Evolutionary conservation across 148 eudicot genomes (phyloP).

Genomic region (Vaccinium vitisidaea): DNA sequence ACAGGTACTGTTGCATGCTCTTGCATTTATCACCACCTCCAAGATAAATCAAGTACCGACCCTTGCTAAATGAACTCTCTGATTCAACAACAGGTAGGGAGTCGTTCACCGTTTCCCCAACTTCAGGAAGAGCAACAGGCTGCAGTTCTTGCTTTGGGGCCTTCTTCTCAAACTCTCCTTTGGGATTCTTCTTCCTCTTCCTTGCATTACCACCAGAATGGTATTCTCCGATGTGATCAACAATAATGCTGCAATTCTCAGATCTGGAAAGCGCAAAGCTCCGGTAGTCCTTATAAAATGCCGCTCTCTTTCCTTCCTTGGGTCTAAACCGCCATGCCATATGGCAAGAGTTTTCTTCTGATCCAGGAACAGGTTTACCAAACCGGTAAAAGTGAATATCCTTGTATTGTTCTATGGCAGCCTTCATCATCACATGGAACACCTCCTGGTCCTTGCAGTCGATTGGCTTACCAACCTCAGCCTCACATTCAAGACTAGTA

Average conservation of each 20-base stretch:
- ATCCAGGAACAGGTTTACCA: slow-evolving; percentile 79
- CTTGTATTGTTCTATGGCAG: slow-evolving; percentile 78
- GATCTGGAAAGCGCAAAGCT: slow-evolving; percentile 58
- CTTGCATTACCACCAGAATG: slow-evolving; percentile 87
- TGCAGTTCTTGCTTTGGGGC: slow-evolving; percentile 19
- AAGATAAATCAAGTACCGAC: slow-evolving; percentile 67
- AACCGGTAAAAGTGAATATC: slow-evolving; percentile 84
- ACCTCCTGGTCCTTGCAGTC: slow-evolving; percentile 76
- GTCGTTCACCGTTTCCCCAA: slow-evolving; percentile 80
- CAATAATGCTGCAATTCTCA: slow-evolving; percentile 62
- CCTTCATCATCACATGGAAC: slow-evolving; percentile 85
- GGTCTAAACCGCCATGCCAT: slow-evolving; percentile 99
- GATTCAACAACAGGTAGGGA: slow-evolving; percentile 81
- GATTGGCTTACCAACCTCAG: slow-evolving; percentile 63
- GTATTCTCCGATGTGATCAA: slow-evolving; percentile 75
- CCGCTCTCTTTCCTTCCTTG: slow-evolving; percentile 73
- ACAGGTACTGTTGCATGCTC: slow-evolving; percentile 88
- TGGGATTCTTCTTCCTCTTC: slow-evolving; percentile 71
- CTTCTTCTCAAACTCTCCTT: slow-evolving; percentile 52
- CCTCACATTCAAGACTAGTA: slow-evolving; percentile 47
- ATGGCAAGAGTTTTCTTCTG: slow-evolving; percentile 65
- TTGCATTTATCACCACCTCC: slow-evolving; percentile 95
- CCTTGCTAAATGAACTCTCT: slow-evolving; percentile 58
- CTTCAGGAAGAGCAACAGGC: slow-evolving; percentile 46
- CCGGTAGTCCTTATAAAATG: slow-evolving; percentile 79